Evolutionary conservation across 2,329 filamentous ascomycete genomes (phyloP).

Genomic region (Trichophyton schoenleinii): DNA sequence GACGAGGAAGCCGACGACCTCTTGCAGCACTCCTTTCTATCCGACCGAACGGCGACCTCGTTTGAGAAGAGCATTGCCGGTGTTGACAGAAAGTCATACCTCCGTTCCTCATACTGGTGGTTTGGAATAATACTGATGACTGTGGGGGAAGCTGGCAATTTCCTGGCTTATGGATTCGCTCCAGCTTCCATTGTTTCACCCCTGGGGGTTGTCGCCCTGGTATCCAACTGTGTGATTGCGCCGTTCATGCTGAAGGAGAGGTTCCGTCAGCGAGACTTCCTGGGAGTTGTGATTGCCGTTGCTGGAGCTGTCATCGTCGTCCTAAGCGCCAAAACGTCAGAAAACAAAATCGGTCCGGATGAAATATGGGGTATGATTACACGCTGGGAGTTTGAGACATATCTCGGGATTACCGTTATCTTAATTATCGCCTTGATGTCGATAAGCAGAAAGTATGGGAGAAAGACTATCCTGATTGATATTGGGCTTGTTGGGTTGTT

Average conservation of each 20-base stretch:
- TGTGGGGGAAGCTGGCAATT: conserved; percentile 87
- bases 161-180: conserved; percentile 92
- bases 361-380: conserved; percentile 86
- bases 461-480: conserved; percentile 78
- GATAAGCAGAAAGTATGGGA: conserved; percentile 71
- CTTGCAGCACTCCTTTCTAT: conserved; percentile 25
- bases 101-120: conserved; percentile 95
- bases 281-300: conserved; percentile 78
- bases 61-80: conserved; percentile 28
- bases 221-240: conserved; percentile 94
- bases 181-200: conserved; percentile 96
- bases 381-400: conserved; percentile 79
- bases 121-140: conserved; percentile 83
- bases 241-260: conserved; percentile 85
- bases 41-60: conserved; percentile 29
- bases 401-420: conserved; percentile 61
- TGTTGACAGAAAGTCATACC: conserved; percentile 55
- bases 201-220: conserved; percentile 85
- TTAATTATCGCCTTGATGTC: conserved; percentile 70
- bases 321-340: conserved; percentile 74
- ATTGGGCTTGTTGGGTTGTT: conserved; percentile 86
- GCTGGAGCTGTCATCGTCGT: conserved; percentile 85
- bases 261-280: conserved; percentile 72
- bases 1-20: conserved; percentile 28
- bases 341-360: conserved; percentile 79